Evolutionary conservation across 495 filamentous ascomycete species (phyloP).

Genomic region (Saxophila tyrrhenica): DNA sequence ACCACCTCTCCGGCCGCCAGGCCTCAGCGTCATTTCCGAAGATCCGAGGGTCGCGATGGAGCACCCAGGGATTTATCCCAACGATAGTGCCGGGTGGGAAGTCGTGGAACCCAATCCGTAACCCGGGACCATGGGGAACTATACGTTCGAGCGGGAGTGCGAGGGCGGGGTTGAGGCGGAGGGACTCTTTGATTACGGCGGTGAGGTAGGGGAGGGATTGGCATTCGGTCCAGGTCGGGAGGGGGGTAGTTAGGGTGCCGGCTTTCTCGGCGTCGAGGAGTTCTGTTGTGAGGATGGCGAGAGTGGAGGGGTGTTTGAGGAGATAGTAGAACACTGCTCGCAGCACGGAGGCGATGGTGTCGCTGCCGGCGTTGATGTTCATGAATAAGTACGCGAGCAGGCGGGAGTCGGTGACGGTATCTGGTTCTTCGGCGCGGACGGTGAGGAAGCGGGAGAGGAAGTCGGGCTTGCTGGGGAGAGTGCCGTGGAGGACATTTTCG

Average conservation of each 20-base stretch:
- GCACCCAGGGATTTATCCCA: slow-evolving; percentile 17
- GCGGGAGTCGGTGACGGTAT: slow-evolving; percentile 9
- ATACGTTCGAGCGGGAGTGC: slow-evolving; percentile 32
- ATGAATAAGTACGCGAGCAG: slow-evolving; percentile 13
- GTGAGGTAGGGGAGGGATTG: slow-evolving; percentile 31
- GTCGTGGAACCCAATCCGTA: slow-evolving; percentile 9
- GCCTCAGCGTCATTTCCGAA: slow-evolving; percentile 20
- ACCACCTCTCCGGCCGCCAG: slow-evolving; percentile 19
- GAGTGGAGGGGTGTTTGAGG: slow-evolving; percentile 9
- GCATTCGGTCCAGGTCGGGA: slow-evolving; percentile 27
- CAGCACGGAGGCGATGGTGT: slow-evolving; percentile 14
- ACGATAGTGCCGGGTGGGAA: slow-evolving; percentile 16
- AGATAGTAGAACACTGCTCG: slow-evolving; percentile 20
- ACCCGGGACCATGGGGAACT: slow-evolving; percentile 26
- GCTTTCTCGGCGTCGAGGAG: slow-evolving; percentile 13
- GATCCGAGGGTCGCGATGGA: slow-evolving; percentile 16
- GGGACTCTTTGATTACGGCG: slow-evolving; percentile 24
- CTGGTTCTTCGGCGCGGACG: slow-evolving; percentile 16
- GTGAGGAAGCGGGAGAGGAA: slow-evolving; percentile 19
- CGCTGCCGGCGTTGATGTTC: slow-evolving; percentile 19
- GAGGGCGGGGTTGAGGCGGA: slow-evolving; percentile 32
- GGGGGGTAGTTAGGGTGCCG: slow-evolving; percentile 21
- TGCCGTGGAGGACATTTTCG: slow-evolving; percentile 13
- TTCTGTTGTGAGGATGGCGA: slow-evolving; percentile 7
- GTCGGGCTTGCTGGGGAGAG: slow-evolving; percentile 16